Base-by-base conservation (phyloP, 2,329 filamentous ascomycete genomes). In the Alternaria panax region DNA sequence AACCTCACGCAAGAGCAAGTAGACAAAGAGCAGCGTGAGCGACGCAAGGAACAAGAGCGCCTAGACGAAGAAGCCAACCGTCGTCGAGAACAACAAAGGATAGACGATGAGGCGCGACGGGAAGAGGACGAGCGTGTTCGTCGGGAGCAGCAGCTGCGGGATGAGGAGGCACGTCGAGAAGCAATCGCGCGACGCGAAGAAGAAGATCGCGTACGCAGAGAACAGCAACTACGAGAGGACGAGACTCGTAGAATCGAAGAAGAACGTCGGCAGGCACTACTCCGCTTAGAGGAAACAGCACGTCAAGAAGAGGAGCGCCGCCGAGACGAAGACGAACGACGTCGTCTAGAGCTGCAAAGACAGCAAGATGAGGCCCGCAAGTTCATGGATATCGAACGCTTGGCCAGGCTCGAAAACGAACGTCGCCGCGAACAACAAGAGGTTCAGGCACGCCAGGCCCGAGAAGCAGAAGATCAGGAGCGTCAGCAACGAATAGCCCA, bases 1-100 rank as follows among this genome's bases (percentile, higher is more conserved):
- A 81, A 84, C 36, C 69, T 88, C 50, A 87, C 85, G 0, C 79
- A 86, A 46, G 85, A 87, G 68, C 85, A 87, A 72, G 79, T 77
- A 34, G 79, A 82, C 28, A 83, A 82, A 53, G 84, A 85, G 54
- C 69, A 75, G 28, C 76, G 75, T 28, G 76, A 79, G 50, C 72
- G 67, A 18, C 70, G 70, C 6, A 76, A 71, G 57, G 70, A 79
- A 46, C 66, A 78, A 63, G 71, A 68, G 5, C 66, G 67, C 36
- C 57, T 61, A 11, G 70, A 75, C 20, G 68, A 74, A 16, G 68
- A 72, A 38, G 68, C 71, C 5, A 60, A 60, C 12, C 65, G 63
- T 22, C 66, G 61, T 14, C 65, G 64, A 30, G 67, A 70, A 24
- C 59, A 67, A 36, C 62, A 69, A 27, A 61, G 59, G 14, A 62